Conservation (phyloP, 805 yeast genomes). For the Yarrowia sp. region DNA sequence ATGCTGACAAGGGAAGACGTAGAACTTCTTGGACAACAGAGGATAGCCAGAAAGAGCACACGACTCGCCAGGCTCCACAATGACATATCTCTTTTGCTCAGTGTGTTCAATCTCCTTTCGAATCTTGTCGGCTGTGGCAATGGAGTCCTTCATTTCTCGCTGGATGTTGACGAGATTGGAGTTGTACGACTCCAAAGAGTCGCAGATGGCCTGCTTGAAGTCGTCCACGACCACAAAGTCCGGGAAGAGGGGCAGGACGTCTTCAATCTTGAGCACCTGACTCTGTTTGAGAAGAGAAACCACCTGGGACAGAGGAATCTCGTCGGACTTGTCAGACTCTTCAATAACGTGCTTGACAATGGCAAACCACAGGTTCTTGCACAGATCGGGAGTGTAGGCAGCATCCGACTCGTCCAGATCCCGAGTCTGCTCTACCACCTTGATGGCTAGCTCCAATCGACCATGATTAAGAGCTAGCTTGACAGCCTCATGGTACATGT, state of each 20-base stretch:
- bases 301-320: constrained; percentile 30
- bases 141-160: constrained; percentile 73
- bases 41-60: constrained; percentile 71
- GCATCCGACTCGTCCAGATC: constrained; percentile 48
- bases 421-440: constrained; percentile 43
- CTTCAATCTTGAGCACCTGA: constrained; percentile 58
- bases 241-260: constrained; percentile 78
- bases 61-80: constrained; percentile 78
- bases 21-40: constrained; percentile 66
- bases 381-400: constrained; percentile 9
- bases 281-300: constrained; percentile 34
- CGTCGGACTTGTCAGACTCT: constrained; percentile 34
- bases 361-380: constrained; percentile 51
- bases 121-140: constrained; percentile 56
- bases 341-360: constrained; percentile 52
- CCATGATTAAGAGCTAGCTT: constrained; percentile 62
- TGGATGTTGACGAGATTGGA: constrained; percentile 46
- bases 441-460: constrained; percentile 58
- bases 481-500: constrained; percentile 76
- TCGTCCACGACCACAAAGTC: constrained; percentile 77
- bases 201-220: constrained; percentile 77
- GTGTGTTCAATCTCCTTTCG: constrained; percentile 49
- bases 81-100: constrained; percentile 49
- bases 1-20: constrained; percentile 86
- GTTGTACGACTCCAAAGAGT: constrained; percentile 72